Evolutionary conservation across 2,329 filamentous ascomycete genomes (phyloP).

Genomic region (Trichoderma oligosporum): DNA sequence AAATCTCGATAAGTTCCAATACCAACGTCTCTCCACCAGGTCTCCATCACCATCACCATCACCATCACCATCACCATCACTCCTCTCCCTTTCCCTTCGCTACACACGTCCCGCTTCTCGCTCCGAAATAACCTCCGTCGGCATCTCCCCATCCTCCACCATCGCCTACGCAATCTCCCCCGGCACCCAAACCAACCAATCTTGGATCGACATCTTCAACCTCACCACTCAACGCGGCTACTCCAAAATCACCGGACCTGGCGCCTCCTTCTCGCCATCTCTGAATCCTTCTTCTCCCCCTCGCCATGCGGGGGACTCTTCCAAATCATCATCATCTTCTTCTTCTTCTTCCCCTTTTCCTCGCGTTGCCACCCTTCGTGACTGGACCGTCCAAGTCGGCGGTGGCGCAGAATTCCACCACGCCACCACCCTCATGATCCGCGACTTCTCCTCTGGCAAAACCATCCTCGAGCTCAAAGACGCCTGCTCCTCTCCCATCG

Average conservation of each 20-base stretch:
- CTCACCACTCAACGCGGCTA: slow-evolving; percentile 26
- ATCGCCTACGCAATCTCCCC: slow-evolving; percentile 32
- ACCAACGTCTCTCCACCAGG: neutral
- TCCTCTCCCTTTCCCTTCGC: slow-evolving; percentile 27
- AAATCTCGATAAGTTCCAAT: neutral
- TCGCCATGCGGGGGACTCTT: neutral
- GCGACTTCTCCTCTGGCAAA: slow-evolving; percentile 33
- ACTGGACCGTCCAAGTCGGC: slow-evolving; percentile 31
- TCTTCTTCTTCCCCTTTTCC: neutral
- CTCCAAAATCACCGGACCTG: slow-evolving; percentile 32
- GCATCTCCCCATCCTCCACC: slow-evolving; percentile 28
- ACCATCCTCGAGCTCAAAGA: slow-evolving; percentile 31
- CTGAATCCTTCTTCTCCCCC: neutral
- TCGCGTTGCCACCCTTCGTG: slow-evolving; percentile 31
- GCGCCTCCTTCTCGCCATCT: slow-evolving; percentile 29
- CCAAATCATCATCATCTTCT: neutral
- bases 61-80: slow-evolving; percentile 2
- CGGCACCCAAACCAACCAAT: slow-evolving; percentile 29
- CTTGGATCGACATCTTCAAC: slow-evolving; percentile 38
- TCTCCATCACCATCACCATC: slow-evolving; percentile 11
- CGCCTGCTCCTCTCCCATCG: slow-evolving; percentile 29
- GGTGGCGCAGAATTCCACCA: slow-evolving; percentile 31
- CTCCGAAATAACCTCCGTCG: slow-evolving; percentile 33
- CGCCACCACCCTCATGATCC: slow-evolving; percentile 31
- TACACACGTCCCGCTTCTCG: slow-evolving; percentile 30